Evolutionary conservation across 352 stramenopile species (phyloP), one percentile per base, ranked within the genome.

Genomic region (Globisporangium abappressorium): DNA sequence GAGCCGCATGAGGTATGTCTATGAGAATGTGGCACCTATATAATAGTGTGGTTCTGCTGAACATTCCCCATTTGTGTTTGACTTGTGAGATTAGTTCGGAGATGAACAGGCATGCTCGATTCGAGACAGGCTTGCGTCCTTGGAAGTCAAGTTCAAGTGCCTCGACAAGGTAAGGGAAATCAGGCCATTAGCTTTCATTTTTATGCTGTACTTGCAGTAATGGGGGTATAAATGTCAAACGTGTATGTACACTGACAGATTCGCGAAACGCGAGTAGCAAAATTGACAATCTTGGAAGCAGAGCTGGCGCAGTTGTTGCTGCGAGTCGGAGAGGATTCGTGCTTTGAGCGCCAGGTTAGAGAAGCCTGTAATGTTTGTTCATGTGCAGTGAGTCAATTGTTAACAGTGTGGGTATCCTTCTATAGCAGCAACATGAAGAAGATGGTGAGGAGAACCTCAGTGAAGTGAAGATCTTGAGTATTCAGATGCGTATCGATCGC

Each of bases 81-180:
- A 20, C 33, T 5, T 5, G 9, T 57, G 7, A 33, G 68, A 20
- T 12, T 4, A 77, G 47, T 61, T 73, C 43, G 63, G 62, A 24
- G 43, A 24, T 11, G 4, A 66, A 46, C 43, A 54, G 3, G 30
- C 55, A 9, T 61, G 62, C 14, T 47, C 70, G n/a, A 66, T 82
- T 11, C 72, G 76, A 1, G 74, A 86, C 34, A 55, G 62, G 57
- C 68, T 84, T 20, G 68, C 69, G 14, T 65, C 72, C 15, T 56
- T 86, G 34, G 72, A 82, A 58, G 70, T 80, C 49, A 78, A 83
- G 43, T 75, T 74, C 38, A 73, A 79, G 20, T 78, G 77, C 38
- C 53, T 86, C 4, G 67, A 82, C 22, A 76, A 73, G 64, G 78
- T 85, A 33, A 22, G 22, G 20, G 20, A 5, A 41, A 12, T 36